Evolutionary conservation across 768 basidiomycete species (phyloP).

Genomic region (Collybia nuda): DNA sequence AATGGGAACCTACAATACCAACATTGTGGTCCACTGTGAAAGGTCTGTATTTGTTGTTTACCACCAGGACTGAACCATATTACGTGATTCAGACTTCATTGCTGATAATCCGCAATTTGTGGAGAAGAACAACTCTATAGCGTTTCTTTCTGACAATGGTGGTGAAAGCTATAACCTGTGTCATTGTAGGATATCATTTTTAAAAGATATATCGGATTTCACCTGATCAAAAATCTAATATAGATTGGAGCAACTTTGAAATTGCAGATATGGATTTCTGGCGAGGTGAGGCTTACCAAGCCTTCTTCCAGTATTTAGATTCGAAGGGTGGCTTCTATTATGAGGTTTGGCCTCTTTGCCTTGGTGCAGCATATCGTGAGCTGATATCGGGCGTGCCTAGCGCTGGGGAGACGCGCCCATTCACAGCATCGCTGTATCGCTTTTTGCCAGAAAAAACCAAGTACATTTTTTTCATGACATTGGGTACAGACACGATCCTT

Average conservation of each 20-base stretch:
- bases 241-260: conserved; percentile 92
- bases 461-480: conserved; percentile 85
- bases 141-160: conserved; percentile 69
- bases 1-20: conserved; percentile 79
- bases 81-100: conserved; percentile 45
- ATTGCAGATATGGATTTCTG: conserved; percentile 91
- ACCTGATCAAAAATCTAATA: neutral
- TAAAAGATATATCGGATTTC: neutral
- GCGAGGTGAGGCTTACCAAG: conserved; percentile 79
- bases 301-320: conserved; percentile 84
- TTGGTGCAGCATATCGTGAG: neutral
- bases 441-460: conserved; percentile 73
- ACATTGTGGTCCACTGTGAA: conserved; percentile 77
- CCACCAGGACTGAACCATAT: conserved; percentile 30
- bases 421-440: conserved; percentile 78
- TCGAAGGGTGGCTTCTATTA: conserved; percentile 88
- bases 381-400: conserved; percentile 26
- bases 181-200: conserved; percentile 45
- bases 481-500: conserved; percentile 80
- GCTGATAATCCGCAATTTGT: conserved; percentile 59
- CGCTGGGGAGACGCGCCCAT: conserved; percentile 80
- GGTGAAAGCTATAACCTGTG: conserved; percentile 71
- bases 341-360: conserved; percentile 51
- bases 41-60: conserved; percentile 36
- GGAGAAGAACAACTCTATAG: conserved; percentile 64